Evolutionary conservation across 805 yeast species (phyloP), one percentile per base, ranked within the genome.

Genomic region (Yamadazyma paraphyllophila): DNA sequence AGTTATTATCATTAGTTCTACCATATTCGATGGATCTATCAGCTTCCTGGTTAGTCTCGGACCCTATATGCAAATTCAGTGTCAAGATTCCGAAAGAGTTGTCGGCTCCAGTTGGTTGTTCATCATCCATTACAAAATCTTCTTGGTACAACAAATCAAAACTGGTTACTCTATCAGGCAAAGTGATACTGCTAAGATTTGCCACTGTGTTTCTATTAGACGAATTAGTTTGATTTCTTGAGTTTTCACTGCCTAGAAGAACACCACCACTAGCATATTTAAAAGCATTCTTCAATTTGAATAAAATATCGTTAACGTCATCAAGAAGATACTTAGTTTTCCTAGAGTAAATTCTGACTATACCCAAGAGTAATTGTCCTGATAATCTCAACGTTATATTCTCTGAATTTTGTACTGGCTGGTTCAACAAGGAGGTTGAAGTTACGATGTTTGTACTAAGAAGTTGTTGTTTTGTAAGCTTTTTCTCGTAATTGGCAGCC

Each of bases 401-500:
- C 42, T 82, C 85, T 10, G 45, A 38, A 17, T 25, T 35, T 31
- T 40, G 34, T 89, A 49, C 75, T 71, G 25, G 85, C 78, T 13
- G 91, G 55, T 25, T 66, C 53, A 48, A 57, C 7, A 49, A 55
- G 38, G 53, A 53, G 7, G 76, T 65, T 1, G 75, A 83, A 48
- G 81, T 77, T 11, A 77, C 60, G 47, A 91, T 82, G 55, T 86
- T 79, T 11, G 96, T 84, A 55, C 78, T 82, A 40, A 88, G 69
- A 37, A 84, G 71, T 59, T 87, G 92, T 43, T 79, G 80, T 55
- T 85, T 84, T 36, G 90, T 76, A 29, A 88, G 76, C 53, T 83
- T 84, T 56, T 81, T 80, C 55, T 90, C 96, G 65, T 90, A 76
- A 60, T 88, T 90, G 15, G 96, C 92, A 8, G 97, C 97, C 39